Conservation (phyloP, 352 stramenopile species). For the Lagenidium sp. region DNA sequence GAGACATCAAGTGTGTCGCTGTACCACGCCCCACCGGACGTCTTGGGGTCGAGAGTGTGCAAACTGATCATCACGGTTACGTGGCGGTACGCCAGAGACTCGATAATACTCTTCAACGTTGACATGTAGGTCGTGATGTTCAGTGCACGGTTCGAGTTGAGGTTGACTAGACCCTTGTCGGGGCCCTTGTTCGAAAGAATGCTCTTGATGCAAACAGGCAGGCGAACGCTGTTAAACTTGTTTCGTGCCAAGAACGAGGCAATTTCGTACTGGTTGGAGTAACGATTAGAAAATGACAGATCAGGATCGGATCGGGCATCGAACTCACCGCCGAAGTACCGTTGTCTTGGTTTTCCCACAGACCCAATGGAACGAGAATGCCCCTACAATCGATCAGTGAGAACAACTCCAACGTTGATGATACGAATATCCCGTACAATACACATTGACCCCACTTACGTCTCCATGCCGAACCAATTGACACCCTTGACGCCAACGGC, state of each 20-base stretch:
- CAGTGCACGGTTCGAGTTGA: conserved; percentile 58
- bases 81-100: conserved; percentile 53
- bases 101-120: conserved; percentile 57
- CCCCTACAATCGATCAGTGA: conserved; percentile 11
- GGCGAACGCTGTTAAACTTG: conserved; percentile 79
- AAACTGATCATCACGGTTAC: conserved; percentile 73
- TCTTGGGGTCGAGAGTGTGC: conserved; percentile 48
- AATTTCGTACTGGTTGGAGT: conserved; percentile 48
- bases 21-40: conserved; percentile 58
- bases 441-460: conserved; percentile 10
- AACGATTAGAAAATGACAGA: conserved; percentile 3
- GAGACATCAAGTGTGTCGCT: conserved; percentile 30
- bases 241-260: conserved; percentile 62
- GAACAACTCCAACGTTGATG: background rate
- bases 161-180: conserved; percentile 51
- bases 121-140: conserved; percentile 64
- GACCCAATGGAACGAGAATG: conserved; percentile 34
- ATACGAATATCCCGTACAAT: too few species aligned
- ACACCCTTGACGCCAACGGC: conserved; percentile 62
- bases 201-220: conserved; percentile 61
- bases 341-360: conserved; percentile 72
- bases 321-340: conserved; percentile 47
- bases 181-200: conserved; percentile 56
- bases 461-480: conserved; percentile 82
- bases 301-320: conserved; percentile 5